Evolutionary conservation across 768 basidiomycete genomes (phyloP), one percentile per base, ranked within the genome.

Genomic region (Tephrocybe rancida): DNA sequence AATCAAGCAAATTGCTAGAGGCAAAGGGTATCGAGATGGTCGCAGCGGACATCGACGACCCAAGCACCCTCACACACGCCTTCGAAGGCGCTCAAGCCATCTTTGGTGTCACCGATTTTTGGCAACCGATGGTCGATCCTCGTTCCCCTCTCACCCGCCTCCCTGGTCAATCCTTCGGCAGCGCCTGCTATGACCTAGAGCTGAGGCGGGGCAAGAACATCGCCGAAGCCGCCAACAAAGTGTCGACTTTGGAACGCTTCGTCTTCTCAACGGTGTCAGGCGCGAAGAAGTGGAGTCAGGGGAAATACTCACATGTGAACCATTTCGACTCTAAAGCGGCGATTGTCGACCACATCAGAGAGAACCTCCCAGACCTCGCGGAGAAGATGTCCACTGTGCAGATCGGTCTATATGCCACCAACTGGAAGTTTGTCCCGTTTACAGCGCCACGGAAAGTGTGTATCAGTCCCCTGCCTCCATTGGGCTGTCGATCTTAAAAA

Each of bases 81-180:
- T 54, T 54, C 6, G 46, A 43, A 35, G 52, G 46, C n/a, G 52
- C 52, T 32, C 46, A 54, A 9, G 41, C 41, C 39, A 48, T 54
- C 22, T 54, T 54, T 7, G 52, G 46, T 13, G 46, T 54, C 30
- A 54, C 52, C n/a, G 46, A 54, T 29, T 54, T 54, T 27, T 54
- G 52, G 52, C 52, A 54, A 27, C 52, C 52, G 22, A 14, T 54
- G 18, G 14, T 48, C 5, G 35, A 41, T 13, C 45, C 30, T 25
- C 30, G 43, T 3, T 34, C 21, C 22, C 16, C 52, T 3, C 22
- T 35, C 16, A 26, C 44, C 32, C 46, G 48, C 19, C 25, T 35
- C 30, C 6, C 29, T 0, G 44, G 18, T 2, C 19, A 38, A 24
- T 34, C 44, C 44, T 35, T 46, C 16, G 19, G 26, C 13, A 3